Evolutionary conservation across 2,329 filamentous ascomycete species (phyloP), one percentile per base, ranked within the genome.

Genomic region (Pseudogymnoascus sp.): DNA sequence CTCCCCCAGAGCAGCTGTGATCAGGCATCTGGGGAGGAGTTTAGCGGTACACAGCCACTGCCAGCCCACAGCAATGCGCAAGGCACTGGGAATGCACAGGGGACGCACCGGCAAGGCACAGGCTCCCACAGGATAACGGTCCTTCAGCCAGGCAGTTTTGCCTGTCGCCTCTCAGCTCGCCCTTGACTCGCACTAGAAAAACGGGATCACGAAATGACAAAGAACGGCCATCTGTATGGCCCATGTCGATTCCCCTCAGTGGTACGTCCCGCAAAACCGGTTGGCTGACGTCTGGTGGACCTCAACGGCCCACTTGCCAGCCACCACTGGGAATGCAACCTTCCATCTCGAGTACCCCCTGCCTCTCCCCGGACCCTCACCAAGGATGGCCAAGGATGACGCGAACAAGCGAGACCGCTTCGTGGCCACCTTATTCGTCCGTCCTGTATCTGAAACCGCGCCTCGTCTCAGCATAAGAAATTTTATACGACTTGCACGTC

Each of bases 251-350:
- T 56, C 25, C 28, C 46, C 50, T 56, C 25, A 56, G 28, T 56
- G 50, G 28, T 56, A 56, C 50, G 50, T 56, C 50, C 50, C 50
- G 50, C 50, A 56, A 56, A 56, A 56, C 50, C 50, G 50, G 50
- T 56, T 56, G 50, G 50, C 28, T 56, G 28, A 56, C 50, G n/a
- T 56, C 50, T 56, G 6, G 50, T 56, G 50, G 50, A 16, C 50
- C 50, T 56, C 14, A 18, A 7, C 28, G 50, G 28, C 50, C 50
- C 50, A 56, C 50, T 56, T 34, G 11, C 23, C 50, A 56, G 50
- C 50, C 50, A 56, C 50, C 50, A 56, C 28, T 56, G 28, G 50
- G 50, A 34, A 34, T 56, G 50, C 50, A 56, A 56, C 50, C 50
- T 56, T 56, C 50, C 50, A 56, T 56, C 50, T 56, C 28, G 28